Conservation (phyloP, 1,284 basidiomycete genomes). For the Wallemia hederae region DNA sequence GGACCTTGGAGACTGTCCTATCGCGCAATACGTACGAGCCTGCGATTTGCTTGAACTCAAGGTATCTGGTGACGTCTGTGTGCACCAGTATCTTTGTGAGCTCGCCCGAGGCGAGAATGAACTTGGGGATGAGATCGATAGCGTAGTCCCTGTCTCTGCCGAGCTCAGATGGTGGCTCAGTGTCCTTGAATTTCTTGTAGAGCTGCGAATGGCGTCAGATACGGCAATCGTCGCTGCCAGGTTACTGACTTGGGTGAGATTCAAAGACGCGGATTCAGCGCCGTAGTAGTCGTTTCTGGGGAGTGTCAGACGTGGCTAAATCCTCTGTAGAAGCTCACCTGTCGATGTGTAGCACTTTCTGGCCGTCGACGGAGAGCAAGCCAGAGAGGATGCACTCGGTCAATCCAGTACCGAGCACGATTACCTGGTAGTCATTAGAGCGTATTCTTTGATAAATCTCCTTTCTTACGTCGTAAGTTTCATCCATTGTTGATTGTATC, state of each 20-base stretch:
- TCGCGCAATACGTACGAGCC: conserved; percentile 95
- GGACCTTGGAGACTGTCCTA: conserved; percentile 89
- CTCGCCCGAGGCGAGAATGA: conserved; percentile 95
- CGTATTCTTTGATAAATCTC: background rate
- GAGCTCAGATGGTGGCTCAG: conserved; percentile 35
- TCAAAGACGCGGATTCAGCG: conserved; percentile 85
- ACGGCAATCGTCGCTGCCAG: background rate
- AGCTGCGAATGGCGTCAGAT: conserved; percentile 25
- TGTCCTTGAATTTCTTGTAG: conserved; percentile 61
- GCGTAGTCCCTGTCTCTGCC: conserved; percentile 87
- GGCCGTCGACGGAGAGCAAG: conserved; percentile 86
- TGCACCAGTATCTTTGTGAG: conserved; percentile 95
- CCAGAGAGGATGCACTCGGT: conserved; percentile 96
- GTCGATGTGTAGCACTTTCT: conserved; percentile 99
- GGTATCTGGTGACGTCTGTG: conserved; percentile 93
- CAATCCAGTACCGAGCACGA: conserved; percentile 48
- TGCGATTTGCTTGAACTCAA: conserved; percentile 99
- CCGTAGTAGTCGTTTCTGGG: conserved; percentile 86
- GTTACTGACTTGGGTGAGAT: conserved; percentile 60
- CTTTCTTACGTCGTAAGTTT: background rate
- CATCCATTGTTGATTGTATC: background rate
- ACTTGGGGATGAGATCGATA: conserved; percentile 69
- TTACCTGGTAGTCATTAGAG: background rate
- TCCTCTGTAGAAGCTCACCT: conserved; percentile 10
- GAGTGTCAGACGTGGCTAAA: background rate